Conservation (phyloP, 176 grass and related monocot species). For the Carex parvula region DNA sequence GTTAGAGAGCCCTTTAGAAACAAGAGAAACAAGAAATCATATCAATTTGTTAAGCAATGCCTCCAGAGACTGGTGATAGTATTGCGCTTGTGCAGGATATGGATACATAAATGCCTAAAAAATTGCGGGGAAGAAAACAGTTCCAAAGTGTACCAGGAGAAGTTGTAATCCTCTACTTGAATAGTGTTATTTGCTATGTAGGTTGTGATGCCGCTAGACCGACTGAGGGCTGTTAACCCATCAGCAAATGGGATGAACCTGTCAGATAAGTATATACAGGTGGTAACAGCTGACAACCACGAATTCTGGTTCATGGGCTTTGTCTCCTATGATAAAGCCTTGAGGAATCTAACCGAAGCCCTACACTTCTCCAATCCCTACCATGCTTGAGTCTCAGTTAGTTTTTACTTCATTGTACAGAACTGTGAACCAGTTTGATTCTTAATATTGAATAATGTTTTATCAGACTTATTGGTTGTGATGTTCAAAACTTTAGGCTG, state of each 20-base stretch:
- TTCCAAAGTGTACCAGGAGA: neutral
- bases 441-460: constrained; percentile 8
- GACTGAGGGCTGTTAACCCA: constrained; percentile 51
- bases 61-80: neutral
- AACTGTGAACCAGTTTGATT: constrained; percentile 3
- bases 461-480: constrained; percentile 16
- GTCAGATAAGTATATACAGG: constrained; percentile 73
- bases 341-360: constrained; percentile 54
- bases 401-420: neutral
- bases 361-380: constrained; percentile 33
- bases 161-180: neutral
- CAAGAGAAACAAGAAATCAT: neutral
- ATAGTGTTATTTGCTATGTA: constrained; percentile 24
- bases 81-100: neutral
- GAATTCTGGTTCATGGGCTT: constrained; percentile 98
- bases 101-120: neutral
- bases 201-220: constrained; percentile 59
- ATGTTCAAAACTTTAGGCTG: neutral
- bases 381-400: neutral
- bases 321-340: constrained; percentile 78
- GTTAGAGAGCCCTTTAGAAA: neutral
- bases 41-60: constrained; percentile 3
- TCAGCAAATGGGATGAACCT: constrained; percentile 45
- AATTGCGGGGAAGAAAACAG: neutral
- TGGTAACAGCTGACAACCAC: constrained; percentile 49